A percentile compares a stretch with the other conserved stretches of the same genome.
Conservation (phyloP, 495 filamentous ascomycete genomes). For the Aspergillus funiculosus region DNA sequence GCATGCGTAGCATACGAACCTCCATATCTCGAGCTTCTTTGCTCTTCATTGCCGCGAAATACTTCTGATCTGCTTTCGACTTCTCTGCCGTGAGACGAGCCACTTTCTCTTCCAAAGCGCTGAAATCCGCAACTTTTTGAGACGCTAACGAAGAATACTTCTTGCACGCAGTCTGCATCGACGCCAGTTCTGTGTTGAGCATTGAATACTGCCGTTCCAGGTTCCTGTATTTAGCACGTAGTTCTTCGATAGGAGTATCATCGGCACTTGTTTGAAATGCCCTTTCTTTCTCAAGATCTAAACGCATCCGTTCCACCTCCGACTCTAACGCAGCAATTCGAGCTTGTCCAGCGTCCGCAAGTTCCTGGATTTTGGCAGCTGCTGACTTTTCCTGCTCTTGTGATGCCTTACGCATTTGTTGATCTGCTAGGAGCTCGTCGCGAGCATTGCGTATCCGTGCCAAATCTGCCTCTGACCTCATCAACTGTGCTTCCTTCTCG, state of each 20-base stretch:
- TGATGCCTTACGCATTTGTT: slow-evolving; percentile 68
- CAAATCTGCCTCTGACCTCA: slow-evolving; percentile 75
- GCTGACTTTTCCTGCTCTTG: slow-evolving; percentile 70
- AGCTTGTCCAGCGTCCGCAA: slow-evolving; percentile 66
- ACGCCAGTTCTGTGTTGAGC: slow-evolving; percentile 78
- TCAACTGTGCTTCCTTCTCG: slow-evolving; percentile 75
- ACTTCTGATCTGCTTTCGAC: slow-evolving; percentile 94
- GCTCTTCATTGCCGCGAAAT: slow-evolving; percentile 88
- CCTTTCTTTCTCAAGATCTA: slow-evolving; percentile 44
- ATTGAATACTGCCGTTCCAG: slow-evolving; percentile 73
- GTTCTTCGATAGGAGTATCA: slow-evolving; percentile 54
- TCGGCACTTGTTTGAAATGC: slow-evolving; percentile 37
- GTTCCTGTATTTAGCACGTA: slow-evolving; percentile 64
- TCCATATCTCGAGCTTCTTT: slow-evolving; percentile 77
- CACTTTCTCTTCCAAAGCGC: slow-evolving; percentile 71
- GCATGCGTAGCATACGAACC: slow-evolving; percentile 66
- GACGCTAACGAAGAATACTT: slow-evolving; percentile 76
- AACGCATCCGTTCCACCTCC: slow-evolving; percentile 66
- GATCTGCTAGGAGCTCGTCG: slow-evolving; percentile 78
- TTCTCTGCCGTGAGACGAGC: slow-evolving; percentile 76
- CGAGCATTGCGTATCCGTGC: slow-evolving; percentile 73
- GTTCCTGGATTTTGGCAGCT: slow-evolving; percentile 65
- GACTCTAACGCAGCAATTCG: slow-evolving; percentile 74
- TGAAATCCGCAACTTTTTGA: slow-evolving; percentile 75
- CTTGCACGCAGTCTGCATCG: slow-evolving; percentile 81